These are phyloP conservation scores for Paracamarosporium sp. DNA, from an alignment of 2,329 filamentous ascomycete species.

Conservation along the genomic window DNA sequence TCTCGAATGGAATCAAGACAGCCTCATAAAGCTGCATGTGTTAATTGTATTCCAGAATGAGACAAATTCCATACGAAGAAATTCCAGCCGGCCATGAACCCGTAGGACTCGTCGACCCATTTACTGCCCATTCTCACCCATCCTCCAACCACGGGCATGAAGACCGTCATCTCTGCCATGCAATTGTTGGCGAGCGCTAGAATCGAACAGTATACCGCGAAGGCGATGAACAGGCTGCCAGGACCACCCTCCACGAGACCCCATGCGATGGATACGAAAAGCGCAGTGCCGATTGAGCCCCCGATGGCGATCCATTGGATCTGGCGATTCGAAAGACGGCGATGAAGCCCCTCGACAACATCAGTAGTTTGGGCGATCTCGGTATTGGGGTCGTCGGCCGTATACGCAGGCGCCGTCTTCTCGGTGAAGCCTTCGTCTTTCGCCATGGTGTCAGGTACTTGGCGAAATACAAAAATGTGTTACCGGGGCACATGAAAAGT, in stretches of 20 bases:
- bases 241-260: constrained; percentile 56
- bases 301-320: constrained; percentile 39
- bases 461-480: background rate
- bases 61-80: constrained; percentile 44
- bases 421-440: background rate
- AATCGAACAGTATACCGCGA: constrained; percentile 58
- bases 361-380: background rate
- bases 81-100: constrained; percentile 59
- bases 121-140: constrained; percentile 67
- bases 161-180: constrained; percentile 67
- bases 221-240: constrained; percentile 62
- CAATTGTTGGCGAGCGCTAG: constrained; percentile 66
- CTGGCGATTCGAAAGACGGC: constrained; percentile 24
- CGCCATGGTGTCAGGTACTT: background rate
- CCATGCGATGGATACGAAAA: constrained; percentile 65
- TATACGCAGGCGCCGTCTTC: background rate
- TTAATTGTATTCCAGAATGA: constrained; percentile 24
- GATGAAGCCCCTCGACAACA: constrained; percentile 11
- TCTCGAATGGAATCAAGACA: constrained; percentile 54
- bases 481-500: background rate
- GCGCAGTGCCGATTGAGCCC: constrained; percentile 39
- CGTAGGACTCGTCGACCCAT: constrained; percentile 68
- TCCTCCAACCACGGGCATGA: constrained; percentile 64
- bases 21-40: constrained; percentile 45
- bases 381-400: background rate